Evolutionary conservation across 768 basidiomycete genomes (phyloP), one percentile per base, ranked within the genome.

Genomic region (Pisolithus tinctorius): DNA sequence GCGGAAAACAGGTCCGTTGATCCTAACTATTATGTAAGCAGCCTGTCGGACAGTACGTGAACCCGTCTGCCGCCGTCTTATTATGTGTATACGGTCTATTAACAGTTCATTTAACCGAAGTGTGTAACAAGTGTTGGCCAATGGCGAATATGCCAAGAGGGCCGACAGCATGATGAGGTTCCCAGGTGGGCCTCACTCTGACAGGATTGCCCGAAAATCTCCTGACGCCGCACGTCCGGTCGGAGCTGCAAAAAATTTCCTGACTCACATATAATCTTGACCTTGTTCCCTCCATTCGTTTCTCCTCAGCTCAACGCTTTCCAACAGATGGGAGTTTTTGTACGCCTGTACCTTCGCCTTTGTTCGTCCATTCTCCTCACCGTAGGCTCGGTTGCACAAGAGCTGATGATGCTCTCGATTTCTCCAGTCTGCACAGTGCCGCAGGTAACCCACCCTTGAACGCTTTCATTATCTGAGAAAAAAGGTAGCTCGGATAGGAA

Each of bases 271-370:
- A 65, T 64, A 62, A 25, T 46, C 50, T 49, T 20, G 38, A 42
- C 23, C 40, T 31, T 3, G 30, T 14, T 23, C 1, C 40, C 7
- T 1, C 13, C n/a, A 0, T 4, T 49, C 17, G 30, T 30, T 25
- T 31, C 51, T 45, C 55, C 49, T 51, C 64, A 62, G 53, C 57
- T 29, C 51, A 10, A 50, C 56, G 36, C 50, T 62, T 57, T 62
- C 64, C 64, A 66, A 64, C 64, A 66, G 63, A 65, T 65, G 64
- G 64, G 64, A 65, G 50, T 57, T 58, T 64, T 62, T 52, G 62
- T 53, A 45, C 64, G 60, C 60, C 49, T 56, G 23, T 64, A 66
- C 58, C 51, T 55, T 52, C 60, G 58, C 39, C 63, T 62, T 55
- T 54, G 64, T 65, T 49, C 53, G 64, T 66, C 10, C 6, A 10